Conservation (phyloP, 371 early-diverging fungal species). For the Actinomortierella ambigua region DNA sequence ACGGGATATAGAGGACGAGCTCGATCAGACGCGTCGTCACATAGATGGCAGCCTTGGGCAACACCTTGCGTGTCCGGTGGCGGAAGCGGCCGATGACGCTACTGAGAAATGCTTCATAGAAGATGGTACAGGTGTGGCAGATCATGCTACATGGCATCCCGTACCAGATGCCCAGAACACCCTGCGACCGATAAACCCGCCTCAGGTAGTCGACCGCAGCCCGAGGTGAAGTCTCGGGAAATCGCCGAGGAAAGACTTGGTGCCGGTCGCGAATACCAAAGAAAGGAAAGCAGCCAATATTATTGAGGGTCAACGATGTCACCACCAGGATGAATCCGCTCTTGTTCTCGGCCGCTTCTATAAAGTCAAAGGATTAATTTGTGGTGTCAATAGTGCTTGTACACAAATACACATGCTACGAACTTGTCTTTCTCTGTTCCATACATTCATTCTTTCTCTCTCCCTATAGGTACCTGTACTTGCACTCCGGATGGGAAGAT, state of each 20-base stretch:
- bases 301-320: conserved; percentile 61
- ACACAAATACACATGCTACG: no score
- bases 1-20: conserved; percentile 52
- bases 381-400: no score
- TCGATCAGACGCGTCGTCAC: conserved; percentile 33
- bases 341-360: conserved; percentile 55
- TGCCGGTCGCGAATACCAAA: conserved; percentile 60
- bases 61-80: conserved; percentile 17
- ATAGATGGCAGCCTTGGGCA: conserved; percentile 22
- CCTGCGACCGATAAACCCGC: conserved; percentile 45
- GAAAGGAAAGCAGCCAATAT: conserved; percentile 61
- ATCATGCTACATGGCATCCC: conserved; percentile 63
- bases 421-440: no score
- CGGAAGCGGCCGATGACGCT: conserved; percentile 40
- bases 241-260: conserved; percentile 36
- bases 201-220: conserved; percentile 46
- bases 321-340: conserved; percentile 57
- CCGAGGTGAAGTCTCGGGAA: conserved; percentile 52
- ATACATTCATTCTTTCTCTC: no score
- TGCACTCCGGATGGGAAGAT: conserved; percentile 3
- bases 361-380: no score
- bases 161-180: conserved; percentile 57
- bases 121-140: conserved; percentile 57
- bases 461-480: no score
- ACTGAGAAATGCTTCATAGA: conserved; percentile 56